phyloP scores from a whole-genome alignment of 2,329 filamentous ascomycete genomes.

The Cadophora sp. region DNA sequence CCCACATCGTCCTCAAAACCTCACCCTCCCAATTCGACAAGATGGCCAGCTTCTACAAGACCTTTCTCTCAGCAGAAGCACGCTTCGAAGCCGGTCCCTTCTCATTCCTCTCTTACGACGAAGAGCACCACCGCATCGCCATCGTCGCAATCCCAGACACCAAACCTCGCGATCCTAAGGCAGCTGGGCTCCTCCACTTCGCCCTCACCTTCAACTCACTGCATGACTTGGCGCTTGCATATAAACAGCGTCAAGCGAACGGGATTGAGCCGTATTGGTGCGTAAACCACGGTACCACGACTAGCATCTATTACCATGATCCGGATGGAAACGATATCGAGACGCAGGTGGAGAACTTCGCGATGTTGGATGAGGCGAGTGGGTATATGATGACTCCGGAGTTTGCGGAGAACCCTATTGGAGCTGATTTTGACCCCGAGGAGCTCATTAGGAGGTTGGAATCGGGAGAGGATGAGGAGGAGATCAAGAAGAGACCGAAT shows the following conservation, averaged over 20 bases:
- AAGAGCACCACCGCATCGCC: conserved; percentile 22
- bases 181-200: conserved; percentile 9
- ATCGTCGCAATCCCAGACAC: conserved; percentile 11
- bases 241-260: conserved; percentile 16
- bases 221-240: conserved; percentile 10
- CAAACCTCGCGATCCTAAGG: neutral
- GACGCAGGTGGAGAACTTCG: conserved; percentile 21
- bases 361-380: conserved; percentile 5
- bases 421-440: conserved; percentile 20
- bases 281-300: conserved; percentile 21
- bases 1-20: conserved; percentile 22
- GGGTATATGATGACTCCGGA: neutral
- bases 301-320: conserved; percentile 20
- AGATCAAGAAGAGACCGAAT: conserved; percentile 13
- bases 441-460: conserved; percentile 18
- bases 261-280: conserved; percentile 21
- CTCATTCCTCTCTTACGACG: conserved; percentile 20
- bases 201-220: conserved; percentile 19
- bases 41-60: conserved; percentile 18
- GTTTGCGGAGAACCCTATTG: conserved; percentile 21
- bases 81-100: conserved; percentile 5
- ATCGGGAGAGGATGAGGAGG: conserved; percentile 9
- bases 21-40: conserved; percentile 11
- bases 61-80: conserved; percentile 7
- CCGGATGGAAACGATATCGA: conserved; percentile 23